Base-by-base conservation (phyloP, 2,329 filamentous ascomycete genomes). In the Pestalotiopsis sp. region DNA sequence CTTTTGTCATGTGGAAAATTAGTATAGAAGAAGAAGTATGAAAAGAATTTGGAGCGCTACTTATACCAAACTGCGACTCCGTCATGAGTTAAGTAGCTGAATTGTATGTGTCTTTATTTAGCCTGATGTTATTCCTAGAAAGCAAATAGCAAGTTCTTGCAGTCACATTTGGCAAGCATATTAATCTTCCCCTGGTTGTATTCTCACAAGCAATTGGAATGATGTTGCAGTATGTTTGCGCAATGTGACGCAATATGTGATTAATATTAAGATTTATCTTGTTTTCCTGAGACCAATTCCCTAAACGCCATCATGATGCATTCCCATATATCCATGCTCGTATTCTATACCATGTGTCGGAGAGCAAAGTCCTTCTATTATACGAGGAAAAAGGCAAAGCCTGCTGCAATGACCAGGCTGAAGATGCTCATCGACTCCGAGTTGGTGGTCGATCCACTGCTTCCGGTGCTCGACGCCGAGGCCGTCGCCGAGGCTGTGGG, bases 261-360 rank as follows among this genome's bases (percentile, higher is more conserved):
- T 59, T 36, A 59, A 27, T 59, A 59, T 59, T 59, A 59, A 36
- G 23, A 2, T 59, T 23, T 59, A 59, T 52, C 0, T 36, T 36
- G 6, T 52, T 52, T 52, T 52, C 45, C 45, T 5, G 9, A 23
- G 45, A 52, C 45, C 45, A 59, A 17, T 5, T 11, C 23, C 57
- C 12, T 25, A 36, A 59, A 59, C 57, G 59, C 59, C 59, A 62
- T 62, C 27, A 14, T 62, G 17, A 62, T 62, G 59, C 36, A 25
- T 62, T 62, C 36, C 5, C 38, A 7, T 62, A 38, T 62, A 7
- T 36, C n/a, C 9, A 23, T 62, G 23, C 59, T 36, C 14, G 23
- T 23, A 12, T 62, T 62, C 17, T 39, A 23, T 2, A 62, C 59
- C 31, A 41, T 13, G 1, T 23, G 57, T 36, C 27, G 23, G 3